Evolutionary conservation across 2,329 filamentous ascomycete genomes (phyloP).

Genomic region (Blastomyces parvus): DNA sequence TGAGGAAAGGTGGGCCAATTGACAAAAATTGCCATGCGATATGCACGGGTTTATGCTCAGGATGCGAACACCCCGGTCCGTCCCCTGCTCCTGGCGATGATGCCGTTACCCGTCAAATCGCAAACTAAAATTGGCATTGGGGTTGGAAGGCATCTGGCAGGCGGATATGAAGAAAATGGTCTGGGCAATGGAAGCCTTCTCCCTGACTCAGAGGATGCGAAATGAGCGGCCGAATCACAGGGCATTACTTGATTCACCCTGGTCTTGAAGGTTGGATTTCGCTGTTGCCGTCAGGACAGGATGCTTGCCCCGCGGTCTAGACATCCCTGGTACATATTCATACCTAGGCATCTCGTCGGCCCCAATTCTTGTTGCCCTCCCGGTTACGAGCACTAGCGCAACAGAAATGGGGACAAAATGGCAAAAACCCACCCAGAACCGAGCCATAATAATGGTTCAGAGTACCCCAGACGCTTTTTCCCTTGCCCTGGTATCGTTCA

Average conservation of each 20-base stretch:
- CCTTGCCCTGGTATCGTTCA: neutral
- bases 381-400: neutral
- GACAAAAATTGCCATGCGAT: too few species aligned
- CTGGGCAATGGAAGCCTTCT: neutral
- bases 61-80: too few species aligned
- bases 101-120: too few species aligned
- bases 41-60: too few species aligned
- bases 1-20: too few species aligned
- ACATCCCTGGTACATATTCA: too few species aligned
- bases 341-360: constrained; percentile 1
- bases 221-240: neutral
- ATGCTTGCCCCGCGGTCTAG: neutral
- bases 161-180: neutral
- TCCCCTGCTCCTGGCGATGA: too few species aligned
- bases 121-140: too few species aligned
- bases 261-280: neutral
- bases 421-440: neutral
- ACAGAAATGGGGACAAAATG: neutral
- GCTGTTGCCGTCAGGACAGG: neutral
- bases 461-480: neutral
- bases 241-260: neutral
- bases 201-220: neutral
- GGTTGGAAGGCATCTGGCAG: neutral
- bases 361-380: neutral
- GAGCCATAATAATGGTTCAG: neutral